These are phyloP conservation scores for Verticillium klebahnii DNA, from an alignment of 2,329 filamentous ascomycete genomes.

Conservation along the genomic window DNA sequence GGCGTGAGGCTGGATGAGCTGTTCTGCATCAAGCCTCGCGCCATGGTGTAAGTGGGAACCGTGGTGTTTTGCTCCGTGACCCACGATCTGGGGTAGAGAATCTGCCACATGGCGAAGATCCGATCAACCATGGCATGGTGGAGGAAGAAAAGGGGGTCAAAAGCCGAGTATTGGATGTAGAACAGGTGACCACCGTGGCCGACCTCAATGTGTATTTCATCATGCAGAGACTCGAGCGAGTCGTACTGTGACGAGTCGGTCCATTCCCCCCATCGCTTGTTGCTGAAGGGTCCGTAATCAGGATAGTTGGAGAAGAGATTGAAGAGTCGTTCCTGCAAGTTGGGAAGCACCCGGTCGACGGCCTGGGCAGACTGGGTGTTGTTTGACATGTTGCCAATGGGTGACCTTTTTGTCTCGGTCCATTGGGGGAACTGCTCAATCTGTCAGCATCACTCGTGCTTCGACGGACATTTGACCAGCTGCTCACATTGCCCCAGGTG, in stretches of 20 bases:
- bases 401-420: slow-evolving; percentile 55
- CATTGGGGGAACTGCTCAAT: slow-evolving; percentile 49
- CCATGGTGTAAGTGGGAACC: slow-evolving; percentile 58
- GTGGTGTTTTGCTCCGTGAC: slow-evolving; percentile 50
- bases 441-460: neutral
- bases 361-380: slow-evolving; percentile 51
- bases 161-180: slow-evolving; percentile 67
- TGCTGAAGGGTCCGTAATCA: slow-evolving; percentile 66
- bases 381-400: slow-evolving; percentile 47
- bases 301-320: slow-evolving; percentile 64
- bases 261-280: slow-evolving; percentile 55
- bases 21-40: slow-evolving; percentile 48
- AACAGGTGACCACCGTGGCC: slow-evolving; percentile 64
- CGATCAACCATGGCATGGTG: slow-evolving; percentile 76
- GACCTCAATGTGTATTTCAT: slow-evolving; percentile 55
- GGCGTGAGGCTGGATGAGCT: slow-evolving; percentile 58
- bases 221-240: slow-evolving; percentile 62
- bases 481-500: slow-evolving; percentile 50
- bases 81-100: slow-evolving; percentile 64
- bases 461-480: neutral
- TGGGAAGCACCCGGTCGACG: slow-evolving; percentile 46
- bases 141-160: slow-evolving; percentile 75
- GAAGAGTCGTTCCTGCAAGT: slow-evolving; percentile 59
- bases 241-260: slow-evolving; percentile 48
- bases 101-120: slow-evolving; percentile 72